Percentiles rank a stretch among this genome's conserved stretches.
phyloP scores from a whole-genome alignment of 805 yeast genomes.

The Yamadazyma tumulicola region DNA sequence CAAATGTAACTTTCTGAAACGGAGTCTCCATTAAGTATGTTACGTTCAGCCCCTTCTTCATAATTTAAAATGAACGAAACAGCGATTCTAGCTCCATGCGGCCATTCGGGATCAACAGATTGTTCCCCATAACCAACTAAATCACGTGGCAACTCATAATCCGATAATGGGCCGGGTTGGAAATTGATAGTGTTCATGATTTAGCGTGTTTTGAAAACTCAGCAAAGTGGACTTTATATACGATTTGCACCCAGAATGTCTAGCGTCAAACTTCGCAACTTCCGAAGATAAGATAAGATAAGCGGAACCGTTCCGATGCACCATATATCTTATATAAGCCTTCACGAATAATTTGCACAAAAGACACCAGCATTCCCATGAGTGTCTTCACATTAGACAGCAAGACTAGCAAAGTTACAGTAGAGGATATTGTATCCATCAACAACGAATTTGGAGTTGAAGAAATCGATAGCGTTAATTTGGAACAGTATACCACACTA shows the following conservation, averaged over 20 bases:
- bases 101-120: slow-evolving; percentile 28
- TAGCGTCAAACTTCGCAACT: too few species aligned
- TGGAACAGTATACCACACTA: slow-evolving; percentile 20
- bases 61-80: slow-evolving; percentile 29
- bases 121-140: slow-evolving; percentile 26
- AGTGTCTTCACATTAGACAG: slow-evolving; percentile 23
- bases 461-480: slow-evolving; percentile 15
- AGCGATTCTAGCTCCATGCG: slow-evolving; percentile 26
- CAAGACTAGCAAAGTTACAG: slow-evolving; percentile 20
- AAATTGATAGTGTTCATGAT: slow-evolving; percentile 8
- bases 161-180: slow-evolving; percentile 3
- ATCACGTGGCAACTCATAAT: slow-evolving; percentile 19
- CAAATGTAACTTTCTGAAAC: slow-evolving; percentile 16
- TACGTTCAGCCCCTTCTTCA: slow-evolving; percentile 32
- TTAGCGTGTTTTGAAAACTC: too few species aligned
- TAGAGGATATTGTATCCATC: slow-evolving; percentile 17
- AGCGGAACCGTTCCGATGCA: too few species aligned
- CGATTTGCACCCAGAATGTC: too few species aligned
- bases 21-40: slow-evolving; percentile 25
- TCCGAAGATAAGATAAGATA: too few species aligned
- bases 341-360: too few species aligned
- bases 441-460: slow-evolving; percentile 20
- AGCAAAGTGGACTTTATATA: too few species aligned
- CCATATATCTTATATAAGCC: too few species aligned
- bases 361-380: too few species aligned